Conservation (phyloP, 805 yeast species). For the Lachancea thermotolerans region DNA sequence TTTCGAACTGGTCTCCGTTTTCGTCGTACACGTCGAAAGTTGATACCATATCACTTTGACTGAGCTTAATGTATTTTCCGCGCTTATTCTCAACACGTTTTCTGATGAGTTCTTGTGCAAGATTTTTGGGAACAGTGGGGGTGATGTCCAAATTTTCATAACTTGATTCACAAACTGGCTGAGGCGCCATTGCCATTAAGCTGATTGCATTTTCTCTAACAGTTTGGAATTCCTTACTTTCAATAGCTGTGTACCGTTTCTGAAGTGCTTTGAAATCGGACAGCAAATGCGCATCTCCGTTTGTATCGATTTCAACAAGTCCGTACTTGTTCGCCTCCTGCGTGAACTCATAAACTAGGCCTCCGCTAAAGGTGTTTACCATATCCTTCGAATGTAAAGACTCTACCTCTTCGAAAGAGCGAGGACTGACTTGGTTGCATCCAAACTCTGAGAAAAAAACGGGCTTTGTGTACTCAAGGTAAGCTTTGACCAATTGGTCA, state of each 20-base stretch:
- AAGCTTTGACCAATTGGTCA: slow-evolving; percentile 61
- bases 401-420: slow-evolving; percentile 69
- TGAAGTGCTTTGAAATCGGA: slow-evolving; percentile 47
- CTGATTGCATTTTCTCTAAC: slow-evolving; percentile 7
- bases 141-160: slow-evolving; percentile 40
- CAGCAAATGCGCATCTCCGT: slow-evolving; percentile 34
- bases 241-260: slow-evolving; percentile 34
- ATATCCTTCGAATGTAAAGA: slow-evolving; percentile 64
- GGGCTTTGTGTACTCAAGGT: slow-evolving; percentile 62
- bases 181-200: slow-evolving; percentile 21
- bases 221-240: slow-evolving; percentile 1
- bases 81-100: slow-evolving; percentile 41
- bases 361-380: slow-evolving; percentile 78
- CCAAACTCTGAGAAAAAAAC: slow-evolving; percentile 89
- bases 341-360: slow-evolving; percentile 72
- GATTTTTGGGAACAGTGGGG: slow-evolving; percentile 34
- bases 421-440: slow-evolving; percentile 75
- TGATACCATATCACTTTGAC: slow-evolving; percentile 38
- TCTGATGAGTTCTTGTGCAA: slow-evolving; percentile 41
- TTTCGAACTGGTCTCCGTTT: slow-evolving; percentile 34
- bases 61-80: slow-evolving; percentile 46
- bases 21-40: slow-evolving; percentile 37
- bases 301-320: slow-evolving; percentile 46
- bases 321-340: slow-evolving; percentile 80
- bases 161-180: slow-evolving; percentile 34